Conservation (phyloP, 2,329 filamentous ascomycete genomes). For the Lizonia empirigonia region DNA sequence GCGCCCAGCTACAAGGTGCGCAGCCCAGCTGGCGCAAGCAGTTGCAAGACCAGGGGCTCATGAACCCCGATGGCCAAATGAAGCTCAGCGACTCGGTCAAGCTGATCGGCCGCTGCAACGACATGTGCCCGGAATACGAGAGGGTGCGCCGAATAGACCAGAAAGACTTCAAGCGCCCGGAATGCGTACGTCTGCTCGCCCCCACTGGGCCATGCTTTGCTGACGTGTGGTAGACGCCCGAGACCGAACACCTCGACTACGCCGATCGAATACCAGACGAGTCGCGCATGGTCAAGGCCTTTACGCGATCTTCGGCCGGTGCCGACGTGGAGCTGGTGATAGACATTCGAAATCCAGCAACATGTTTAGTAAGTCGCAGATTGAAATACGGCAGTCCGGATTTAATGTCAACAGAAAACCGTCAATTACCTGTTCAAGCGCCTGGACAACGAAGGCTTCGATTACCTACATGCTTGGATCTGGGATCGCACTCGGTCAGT, state of each 20-base stretch:
- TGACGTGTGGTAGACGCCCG: slow-evolving; percentile 29
- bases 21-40: slow-evolving; percentile 47
- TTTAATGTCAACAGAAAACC: slow-evolving; percentile 42
- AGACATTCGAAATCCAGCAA: slow-evolving; percentile 63
- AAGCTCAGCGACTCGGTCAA: slow-evolving; percentile 65
- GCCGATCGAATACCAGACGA: slow-evolving; percentile 53
- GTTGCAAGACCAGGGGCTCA: slow-evolving; percentile 34
- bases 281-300: slow-evolving; percentile 67
- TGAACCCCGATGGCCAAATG: slow-evolving; percentile 63
- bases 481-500: slow-evolving; percentile 70
- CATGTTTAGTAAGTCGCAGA: slow-evolving; percentile 46
- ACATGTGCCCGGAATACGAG: slow-evolving; percentile 70
- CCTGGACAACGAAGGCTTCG: slow-evolving; percentile 57
- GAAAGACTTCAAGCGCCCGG: slow-evolving; percentile 65
- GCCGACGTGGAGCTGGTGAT: slow-evolving; percentile 67
- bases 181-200: slow-evolving; percentile 56
- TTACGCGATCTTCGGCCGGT: slow-evolving; percentile 66
- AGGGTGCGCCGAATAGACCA: slow-evolving; percentile 65
- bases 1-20: slow-evolving; percentile 24
- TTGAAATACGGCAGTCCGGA: slow-evolving; percentile 19
- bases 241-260: slow-evolving; percentile 40
- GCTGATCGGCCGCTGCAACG: slow-evolving; percentile 64
- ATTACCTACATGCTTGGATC: slow-evolving; percentile 64
- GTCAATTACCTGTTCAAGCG: slow-evolving; percentile 53
- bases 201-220: not conserved